These are phyloP conservation scores for Guyanaporus albipodus DNA, from an alignment of 768 basidiomycete species.

Conservation along the genomic window DNA sequence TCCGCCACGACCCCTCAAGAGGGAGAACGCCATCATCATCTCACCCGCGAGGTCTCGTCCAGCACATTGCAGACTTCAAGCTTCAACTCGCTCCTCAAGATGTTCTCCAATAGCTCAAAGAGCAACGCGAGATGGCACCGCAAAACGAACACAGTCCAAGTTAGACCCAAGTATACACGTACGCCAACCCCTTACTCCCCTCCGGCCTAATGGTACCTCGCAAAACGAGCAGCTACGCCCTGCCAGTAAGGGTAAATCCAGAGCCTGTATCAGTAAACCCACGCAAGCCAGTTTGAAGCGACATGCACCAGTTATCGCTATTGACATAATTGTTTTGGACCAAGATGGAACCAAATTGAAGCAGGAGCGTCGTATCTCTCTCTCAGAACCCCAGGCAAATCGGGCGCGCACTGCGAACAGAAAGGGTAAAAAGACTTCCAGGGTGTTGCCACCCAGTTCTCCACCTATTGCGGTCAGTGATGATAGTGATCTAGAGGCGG, in stretches of 20 bases:
- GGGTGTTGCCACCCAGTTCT: slow-evolving; percentile 1
- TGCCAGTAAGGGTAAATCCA: slow-evolving; percentile 23
- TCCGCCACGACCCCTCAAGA: slow-evolving; percentile 8
- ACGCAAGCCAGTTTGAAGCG: slow-evolving; percentile 33
- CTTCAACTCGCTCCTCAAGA: slow-evolving; percentile 15
- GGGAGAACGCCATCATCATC: slow-evolving; percentile 23
- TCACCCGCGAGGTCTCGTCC: slow-evolving; percentile 19
- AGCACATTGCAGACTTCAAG: slow-evolving; percentile 12
- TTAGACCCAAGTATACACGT: slow-evolving; percentile 14
- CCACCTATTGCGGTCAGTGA: slow-evolving; percentile 24
- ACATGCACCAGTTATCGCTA: slow-evolving; percentile 48
- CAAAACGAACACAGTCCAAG: slow-evolving; percentile 15
- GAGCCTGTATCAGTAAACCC: slow-evolving; percentile 10
- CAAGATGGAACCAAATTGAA: slow-evolving; percentile 52
- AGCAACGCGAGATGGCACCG: slow-evolving; percentile 3
- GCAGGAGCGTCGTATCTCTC: slow-evolving; percentile 58
- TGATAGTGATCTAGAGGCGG: slow-evolving; percentile 29
- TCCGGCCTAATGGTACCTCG: slow-evolving; percentile 36
- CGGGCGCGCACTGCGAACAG: slow-evolving; percentile 3
- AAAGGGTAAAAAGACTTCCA: slow-evolving; percentile 8
- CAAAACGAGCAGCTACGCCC: slow-evolving; percentile 33
- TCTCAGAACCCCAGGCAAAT: slow-evolving; percentile 40
- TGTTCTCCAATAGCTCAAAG: slow-evolving; percentile 22
- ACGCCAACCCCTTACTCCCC: slow-evolving; percentile 41
- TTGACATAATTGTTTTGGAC: slow-evolving; percentile 69